Evolutionary conservation across 768 basidiomycete species (phyloP), one percentile per base, ranked within the genome.

Genomic region (Psilocybe cubensis): DNA sequence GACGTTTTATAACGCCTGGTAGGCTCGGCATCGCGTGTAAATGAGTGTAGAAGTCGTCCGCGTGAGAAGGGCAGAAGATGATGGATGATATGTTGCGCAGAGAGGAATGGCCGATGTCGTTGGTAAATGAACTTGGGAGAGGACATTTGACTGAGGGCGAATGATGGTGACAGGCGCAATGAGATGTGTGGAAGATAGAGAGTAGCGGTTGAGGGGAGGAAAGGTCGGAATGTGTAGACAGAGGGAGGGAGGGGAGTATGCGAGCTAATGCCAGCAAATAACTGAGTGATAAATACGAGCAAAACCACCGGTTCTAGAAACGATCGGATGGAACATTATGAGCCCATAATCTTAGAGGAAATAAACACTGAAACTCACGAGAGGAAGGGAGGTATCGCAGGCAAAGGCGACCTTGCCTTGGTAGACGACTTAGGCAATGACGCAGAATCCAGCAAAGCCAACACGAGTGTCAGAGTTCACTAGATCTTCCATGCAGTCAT

Each of bases 381-480:
- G 14, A 45, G 9, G 27, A 12, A 8, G 23, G 1, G 46, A 31
- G 35, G 35, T n/a, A 6, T 20, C 20, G 4, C 7, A 44, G 20
- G 3, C 5, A 24, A 20, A 44, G 23, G 5, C 42, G 20, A 4
- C 17, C 21, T n/a, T 29, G n/a, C 46, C 14, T 23, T 17, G 20
- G 18, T 3, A 23, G 27, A 24, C 3, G 24, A 24, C n/a, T 20
- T 23, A 38, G 20, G 49, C 31, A 18, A 51, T 51, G 35, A 51
- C 49, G 20, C 49, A 51, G 33, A 38, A 51, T 23, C 49, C 49
- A 8, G 21, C 49, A 23, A 51, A 51, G 38, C 38, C 38, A 11
- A 51, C 38, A 1, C 49, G 31, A 1, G 14, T 18, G 17, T 51
- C 49, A 23, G 33, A 10, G 21, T 51, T 23, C 12, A 51, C 49